Evolutionary conservation across 2,329 filamentous ascomycete genomes (phyloP).

Genomic region (Xylariaceae sp.): DNA sequence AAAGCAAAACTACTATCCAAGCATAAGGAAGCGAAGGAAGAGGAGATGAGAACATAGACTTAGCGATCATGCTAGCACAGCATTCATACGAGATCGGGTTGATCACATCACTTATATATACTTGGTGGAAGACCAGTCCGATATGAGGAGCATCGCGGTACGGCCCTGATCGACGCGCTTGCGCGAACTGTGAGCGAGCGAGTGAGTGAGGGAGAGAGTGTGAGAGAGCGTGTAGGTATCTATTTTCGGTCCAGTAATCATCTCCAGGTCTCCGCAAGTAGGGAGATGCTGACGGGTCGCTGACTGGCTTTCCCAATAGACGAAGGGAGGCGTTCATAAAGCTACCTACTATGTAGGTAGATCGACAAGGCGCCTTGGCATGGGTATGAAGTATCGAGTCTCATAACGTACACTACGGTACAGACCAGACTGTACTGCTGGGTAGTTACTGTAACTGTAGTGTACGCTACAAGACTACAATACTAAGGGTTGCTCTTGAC

Average conservation of each 20-base stretch:
- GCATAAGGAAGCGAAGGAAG: slow-evolving; percentile 6
- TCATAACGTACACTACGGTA: not conserved
- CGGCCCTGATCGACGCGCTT: no score
- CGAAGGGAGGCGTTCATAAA: not conserved
- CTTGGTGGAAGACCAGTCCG: no score
- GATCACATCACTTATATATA: slow-evolving; percentile 17
- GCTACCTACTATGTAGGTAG: not conserved
- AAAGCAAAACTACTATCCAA: slow-evolving; percentile 6
- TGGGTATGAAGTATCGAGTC: not conserved
- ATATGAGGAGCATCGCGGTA: no score
- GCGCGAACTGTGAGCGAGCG: no score
- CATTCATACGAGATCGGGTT: not conserved
- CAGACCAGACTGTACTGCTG: no score
- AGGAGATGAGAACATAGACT: slow-evolving; percentile 11
- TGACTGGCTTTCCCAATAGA: not conserved
- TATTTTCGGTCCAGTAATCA: not conserved
- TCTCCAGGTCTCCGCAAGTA: not conserved
- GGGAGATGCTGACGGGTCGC: not conserved
- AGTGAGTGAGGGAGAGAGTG: no score
- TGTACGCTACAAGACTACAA: not conserved
- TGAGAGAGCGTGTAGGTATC: not conserved
- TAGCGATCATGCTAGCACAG: not conserved
- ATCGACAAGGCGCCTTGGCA: not conserved
- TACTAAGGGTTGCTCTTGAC: not conserved
- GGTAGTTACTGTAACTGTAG: not conserved